Percentiles rank a stretch among this genome's conserved stretches.
Evolutionary conservation across 345 rosid genomes (phyloP).

Genomic region (Triadica sebifera): DNA sequence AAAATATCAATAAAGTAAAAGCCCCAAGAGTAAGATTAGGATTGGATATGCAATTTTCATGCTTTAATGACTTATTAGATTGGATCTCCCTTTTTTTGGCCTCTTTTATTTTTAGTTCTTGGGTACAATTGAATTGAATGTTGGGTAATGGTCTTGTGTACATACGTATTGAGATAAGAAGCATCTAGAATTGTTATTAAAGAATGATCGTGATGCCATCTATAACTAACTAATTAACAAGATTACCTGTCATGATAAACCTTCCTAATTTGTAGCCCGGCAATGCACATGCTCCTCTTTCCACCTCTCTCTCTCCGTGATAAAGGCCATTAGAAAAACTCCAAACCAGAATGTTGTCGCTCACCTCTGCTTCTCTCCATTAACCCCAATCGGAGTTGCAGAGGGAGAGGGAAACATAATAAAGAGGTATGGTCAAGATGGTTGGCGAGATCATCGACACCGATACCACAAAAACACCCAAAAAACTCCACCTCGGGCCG

Average conservation of each 20-base stretch:
- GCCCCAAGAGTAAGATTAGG: too few species aligned
- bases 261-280: not conserved
- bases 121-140: too few species aligned
- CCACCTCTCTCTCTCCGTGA: not conserved
- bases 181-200: too few species aligned
- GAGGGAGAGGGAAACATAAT: not conserved
- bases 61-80: too few species aligned
- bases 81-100: too few species aligned
- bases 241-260: not conserved
- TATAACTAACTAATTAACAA: too few species aligned
- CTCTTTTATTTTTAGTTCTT: too few species aligned
- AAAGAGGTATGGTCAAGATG: not conserved
- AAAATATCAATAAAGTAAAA: too few species aligned
- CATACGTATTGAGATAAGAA: too few species aligned
- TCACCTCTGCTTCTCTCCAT: slow-evolving; percentile 2
- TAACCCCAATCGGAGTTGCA: not conserved
- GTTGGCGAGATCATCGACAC: slow-evolving; percentile 13
- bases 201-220: too few species aligned
- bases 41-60: too few species aligned
- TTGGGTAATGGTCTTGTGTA: too few species aligned
- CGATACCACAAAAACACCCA: not conserved
- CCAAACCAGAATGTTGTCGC: not conserved
- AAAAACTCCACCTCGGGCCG: slow-evolving; percentile 23
- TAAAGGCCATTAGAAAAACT: not conserved
- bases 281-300: not conserved